A percentile compares a stretch with the other conserved stretches of the same genome.
Evolutionary conservation across 2,329 filamentous ascomycete species (phyloP).

Genomic region (Penicillium sp.): DNA sequence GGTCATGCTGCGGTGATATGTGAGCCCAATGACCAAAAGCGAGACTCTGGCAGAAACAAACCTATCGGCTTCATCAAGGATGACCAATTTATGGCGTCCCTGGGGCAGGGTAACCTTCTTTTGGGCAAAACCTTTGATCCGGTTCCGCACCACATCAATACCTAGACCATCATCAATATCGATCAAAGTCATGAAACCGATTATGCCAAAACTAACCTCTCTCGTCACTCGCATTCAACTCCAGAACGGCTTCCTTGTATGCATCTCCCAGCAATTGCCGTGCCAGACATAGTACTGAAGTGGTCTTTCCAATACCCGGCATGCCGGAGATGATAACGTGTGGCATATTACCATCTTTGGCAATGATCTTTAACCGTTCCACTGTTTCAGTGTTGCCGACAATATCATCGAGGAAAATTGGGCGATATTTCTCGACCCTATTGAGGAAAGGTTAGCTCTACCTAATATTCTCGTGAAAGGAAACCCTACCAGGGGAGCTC

Average conservation of each 20-base stretch:
- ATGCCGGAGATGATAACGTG: slow-evolving; percentile 99
- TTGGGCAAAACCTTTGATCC: slow-evolving; percentile 97
- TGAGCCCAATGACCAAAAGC: background rate
- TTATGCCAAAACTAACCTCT: slow-evolving; percentile 54
- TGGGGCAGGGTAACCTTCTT: slow-evolving; percentile 95
- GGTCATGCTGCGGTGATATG: slow-evolving; percentile 68
- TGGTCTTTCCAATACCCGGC: slow-evolving; percentile 98
- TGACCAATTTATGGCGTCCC: slow-evolving; percentile 92
- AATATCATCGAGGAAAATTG: slow-evolving; percentile 90
- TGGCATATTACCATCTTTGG: slow-evolving; percentile 98
- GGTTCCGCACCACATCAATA: slow-evolving; percentile 94
- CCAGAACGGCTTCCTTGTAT: slow-evolving; percentile 96
- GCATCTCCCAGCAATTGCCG: slow-evolving; percentile 85
- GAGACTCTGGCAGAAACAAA: slow-evolving; percentile 17
- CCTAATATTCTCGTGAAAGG: background rate
- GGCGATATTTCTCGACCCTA: slow-evolving; percentile 98
- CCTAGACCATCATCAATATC: slow-evolving; percentile 46
- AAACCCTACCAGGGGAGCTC: slow-evolving; percentile 48
- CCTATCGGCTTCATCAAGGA: slow-evolving; percentile 95
- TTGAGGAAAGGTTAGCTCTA: slow-evolving; percentile 14
- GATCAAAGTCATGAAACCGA: background rate
- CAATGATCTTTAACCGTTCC: slow-evolving; percentile 95
- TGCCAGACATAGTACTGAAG: slow-evolving; percentile 88
- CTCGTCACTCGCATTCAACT: slow-evolving; percentile 95
- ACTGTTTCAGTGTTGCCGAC: slow-evolving; percentile 98